Conservation (phyloP, 2,329 filamentous ascomycete genomes). For the Hortaea werneckii region DNA sequence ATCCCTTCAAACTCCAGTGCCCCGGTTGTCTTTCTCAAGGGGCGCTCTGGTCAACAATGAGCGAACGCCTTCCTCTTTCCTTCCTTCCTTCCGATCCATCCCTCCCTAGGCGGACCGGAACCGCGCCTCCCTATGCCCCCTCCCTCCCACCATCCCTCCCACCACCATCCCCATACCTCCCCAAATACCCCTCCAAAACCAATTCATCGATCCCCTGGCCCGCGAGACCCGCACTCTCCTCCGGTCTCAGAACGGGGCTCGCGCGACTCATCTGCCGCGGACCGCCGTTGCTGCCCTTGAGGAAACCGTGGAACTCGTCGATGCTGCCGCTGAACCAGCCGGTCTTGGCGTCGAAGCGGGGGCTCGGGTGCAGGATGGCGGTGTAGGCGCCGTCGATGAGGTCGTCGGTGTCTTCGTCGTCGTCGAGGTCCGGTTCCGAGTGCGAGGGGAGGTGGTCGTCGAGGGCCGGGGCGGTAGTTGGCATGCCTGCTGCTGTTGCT, state of each 20-base stretch:
- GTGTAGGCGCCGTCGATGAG: background rate
- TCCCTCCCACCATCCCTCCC: no score
- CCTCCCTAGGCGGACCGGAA: no score
- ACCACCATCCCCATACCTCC: no score
- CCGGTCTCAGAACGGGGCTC: background rate
- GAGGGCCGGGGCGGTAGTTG: background rate
- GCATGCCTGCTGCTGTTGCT: background rate
- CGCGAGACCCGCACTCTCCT: background rate
- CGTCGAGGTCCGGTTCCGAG: no score
- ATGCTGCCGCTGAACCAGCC: constrained; percentile 23
- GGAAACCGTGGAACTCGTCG: constrained; percentile 15
- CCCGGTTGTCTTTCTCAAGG: no score
- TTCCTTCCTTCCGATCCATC: no score
- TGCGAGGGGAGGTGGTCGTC: background rate
- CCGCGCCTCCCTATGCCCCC: no score
- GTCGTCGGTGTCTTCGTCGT: constrained; percentile 7
- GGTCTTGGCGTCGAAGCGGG: constrained; percentile 16
- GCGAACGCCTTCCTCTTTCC: no score
- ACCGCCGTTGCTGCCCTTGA: background rate
- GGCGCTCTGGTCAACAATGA: no score
- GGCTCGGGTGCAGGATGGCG: background rate
- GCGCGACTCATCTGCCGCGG: background rate
- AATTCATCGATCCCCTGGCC: background rate
- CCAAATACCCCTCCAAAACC: constrained; percentile 2
- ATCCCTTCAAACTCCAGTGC: no score